Conservation (phyloP, 78 protist genomes). For the Thecamonas trahens region DNA sequence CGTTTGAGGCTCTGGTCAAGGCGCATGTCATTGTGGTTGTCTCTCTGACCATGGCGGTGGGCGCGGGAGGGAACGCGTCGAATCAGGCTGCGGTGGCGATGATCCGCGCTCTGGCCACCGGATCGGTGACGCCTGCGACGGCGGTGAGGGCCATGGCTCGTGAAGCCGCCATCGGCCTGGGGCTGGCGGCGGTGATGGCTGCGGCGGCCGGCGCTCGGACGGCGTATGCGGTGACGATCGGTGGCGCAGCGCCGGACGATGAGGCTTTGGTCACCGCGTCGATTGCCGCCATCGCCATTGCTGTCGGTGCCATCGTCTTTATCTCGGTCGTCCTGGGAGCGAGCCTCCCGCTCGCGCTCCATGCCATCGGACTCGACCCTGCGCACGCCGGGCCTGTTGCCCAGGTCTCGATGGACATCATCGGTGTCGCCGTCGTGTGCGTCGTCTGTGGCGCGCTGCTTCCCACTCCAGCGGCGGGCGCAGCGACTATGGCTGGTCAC, state of each 20-base stretch:
- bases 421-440: conserved; percentile 31
- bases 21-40: conserved; percentile 17
- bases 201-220: neutral
- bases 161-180: neutral
- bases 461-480: too few species aligned
- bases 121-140: neutral
- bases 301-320: conserved; percentile 7
- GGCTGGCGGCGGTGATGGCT: neutral
- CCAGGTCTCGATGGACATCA: conserved; percentile 35
- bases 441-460: too few species aligned
- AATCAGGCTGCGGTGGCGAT: conserved; percentile 13
- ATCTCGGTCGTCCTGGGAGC: conserved; percentile 11
- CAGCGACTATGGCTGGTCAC: too few species aligned
- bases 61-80: conserved; percentile 50
- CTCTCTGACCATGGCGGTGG: conserved; percentile 49
- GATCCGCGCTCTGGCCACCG: conserved; percentile 1
- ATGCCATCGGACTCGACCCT: neutral
- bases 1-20: conserved; percentile 6
- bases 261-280: too few species aligned
- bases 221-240: neutral
- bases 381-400: conserved; percentile 33
- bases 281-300: too few species aligned
- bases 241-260: too few species aligned
- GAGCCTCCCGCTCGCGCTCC: conserved; percentile 14
- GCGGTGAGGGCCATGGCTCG: neutral